Base-by-base conservation (phyloP, 2,329 filamentous ascomycete genomes). In the Aspergillus ochraceoroseus region DNA sequence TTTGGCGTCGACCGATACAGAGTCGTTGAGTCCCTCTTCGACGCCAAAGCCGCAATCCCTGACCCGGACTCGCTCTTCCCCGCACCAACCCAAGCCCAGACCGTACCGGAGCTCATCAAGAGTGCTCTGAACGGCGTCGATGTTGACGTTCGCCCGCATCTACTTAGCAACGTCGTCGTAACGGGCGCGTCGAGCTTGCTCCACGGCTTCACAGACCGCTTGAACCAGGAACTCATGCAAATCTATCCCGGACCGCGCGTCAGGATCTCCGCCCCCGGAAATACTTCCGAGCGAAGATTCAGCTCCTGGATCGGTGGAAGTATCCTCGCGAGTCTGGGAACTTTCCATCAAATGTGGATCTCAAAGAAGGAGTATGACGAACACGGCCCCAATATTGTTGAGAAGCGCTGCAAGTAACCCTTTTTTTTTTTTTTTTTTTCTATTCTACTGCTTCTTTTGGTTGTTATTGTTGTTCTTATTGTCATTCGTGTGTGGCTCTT, bases 341-440 rank as follows among this genome's bases (percentile, higher is more conserved):
- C 89, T 9, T 98, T 98, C 70, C 92, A 98, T 70, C 92, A 98
- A 72, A 90, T 98, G 85, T 98, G 92, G 92, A 94, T 98, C 55
- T 90, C 84, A 15, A 87, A 82, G 66, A 94, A 95, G 73, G 92
- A 98, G 71, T 96, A 95, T 57, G 88, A 95, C 50, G 94, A 98
- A 73, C 89, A 95, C 64, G 92, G 92, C 1, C 73, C 82, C 4
- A 80, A 80, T 49, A 89, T 96, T 55, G 86, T 96, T 30, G 90
- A 96, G 74, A 95, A 95, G 78, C 76, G 90, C 57, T 96, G 90
- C 76, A 94, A 95, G 72, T 96, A 60, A 69, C 44, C 18, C 19
- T 30, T 7, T 31, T 31, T 33, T 15, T 32, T 5, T 11, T n/a
- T 41, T 12, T 35, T 34, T 27, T 26, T 15, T 32, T 38, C 12